Percentiles rank a stretch among this genome's conserved stretches.
Conservation (phyloP, 441 rosid species). For the Metrosideros polymorpha region DNA sequence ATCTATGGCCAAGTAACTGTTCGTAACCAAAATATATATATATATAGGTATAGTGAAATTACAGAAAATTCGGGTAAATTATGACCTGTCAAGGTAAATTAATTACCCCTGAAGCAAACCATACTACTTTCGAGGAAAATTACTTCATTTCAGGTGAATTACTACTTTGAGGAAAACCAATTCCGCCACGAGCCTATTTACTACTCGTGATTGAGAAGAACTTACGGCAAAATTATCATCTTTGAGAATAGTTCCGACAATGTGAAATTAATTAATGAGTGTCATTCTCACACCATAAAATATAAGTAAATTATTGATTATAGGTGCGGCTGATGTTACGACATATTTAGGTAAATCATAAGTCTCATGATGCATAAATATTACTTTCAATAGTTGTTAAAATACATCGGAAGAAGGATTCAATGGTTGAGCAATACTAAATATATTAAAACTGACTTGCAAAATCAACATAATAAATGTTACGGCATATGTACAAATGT, state of each 20-base stretch:
- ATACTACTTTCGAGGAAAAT: not conserved
- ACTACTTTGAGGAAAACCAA: not conserved
- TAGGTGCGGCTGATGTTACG: not conserved
- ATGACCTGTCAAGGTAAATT: not conserved
- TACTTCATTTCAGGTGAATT: not conserved
- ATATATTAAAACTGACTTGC: not conserved
- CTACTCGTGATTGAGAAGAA: not conserved
- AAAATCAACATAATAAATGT: not conserved
- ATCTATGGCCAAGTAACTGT: not conserved
- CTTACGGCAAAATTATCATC: not conserved
- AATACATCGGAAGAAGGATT: not conserved
- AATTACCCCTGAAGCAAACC: not conserved
- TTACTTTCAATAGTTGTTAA: too few species aligned
- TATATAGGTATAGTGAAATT: not conserved
- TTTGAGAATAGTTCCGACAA: not conserved
- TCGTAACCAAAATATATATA: not conserved
- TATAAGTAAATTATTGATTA: not conserved
- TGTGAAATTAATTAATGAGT: not conserved
- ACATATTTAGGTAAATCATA: too few species aligned
- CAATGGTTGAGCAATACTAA: not conserved
- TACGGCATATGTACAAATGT: not conserved
- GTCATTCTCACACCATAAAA: not conserved
- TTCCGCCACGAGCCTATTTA: not conserved
- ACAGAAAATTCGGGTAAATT: not conserved
- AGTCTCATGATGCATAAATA: too few species aligned